Evolutionary conservation across 192 early-diverging fungal species (phyloP).

Genomic region (Coemansia sp.): DNA sequence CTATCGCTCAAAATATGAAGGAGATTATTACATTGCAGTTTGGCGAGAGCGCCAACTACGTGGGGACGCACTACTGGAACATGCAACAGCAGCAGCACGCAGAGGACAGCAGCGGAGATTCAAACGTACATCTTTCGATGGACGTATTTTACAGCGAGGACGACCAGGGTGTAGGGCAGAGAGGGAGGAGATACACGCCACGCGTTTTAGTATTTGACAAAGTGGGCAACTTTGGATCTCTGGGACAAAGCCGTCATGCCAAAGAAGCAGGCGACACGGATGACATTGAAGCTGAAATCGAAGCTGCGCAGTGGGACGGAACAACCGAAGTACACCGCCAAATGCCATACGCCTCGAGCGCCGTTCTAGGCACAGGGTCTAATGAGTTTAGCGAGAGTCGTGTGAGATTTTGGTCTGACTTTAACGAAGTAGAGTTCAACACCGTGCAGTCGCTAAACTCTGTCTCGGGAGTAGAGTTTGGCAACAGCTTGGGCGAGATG

Average conservation of each 20-base stretch:
- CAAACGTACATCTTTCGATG: conserved; percentile 44
- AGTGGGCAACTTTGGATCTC: conserved; percentile 60
- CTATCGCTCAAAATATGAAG: conserved; percentile 56
- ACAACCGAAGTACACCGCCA: conserved; percentile 40
- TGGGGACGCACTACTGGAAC: conserved; percentile 95
- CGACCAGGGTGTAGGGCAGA: conserved; percentile 15
- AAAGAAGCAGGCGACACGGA: conserved; percentile 17
- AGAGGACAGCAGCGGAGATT: conserved; percentile 58
- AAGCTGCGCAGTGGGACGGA: conserved; percentile 28
- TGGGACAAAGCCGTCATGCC: conserved; percentile 13
- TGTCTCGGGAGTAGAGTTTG: conserved; percentile 59
- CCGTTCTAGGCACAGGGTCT: background rate
- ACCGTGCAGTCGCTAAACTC: conserved; percentile 65
- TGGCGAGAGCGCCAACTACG: conserved; percentile 83
- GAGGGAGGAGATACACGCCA: conserved; percentile 68
- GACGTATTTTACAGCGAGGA: conserved; percentile 53
- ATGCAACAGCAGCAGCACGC: conserved; percentile 35
- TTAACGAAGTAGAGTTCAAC: conserved; percentile 67
- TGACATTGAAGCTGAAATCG: conserved; percentile 12
- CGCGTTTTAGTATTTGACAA: conserved; percentile 80
- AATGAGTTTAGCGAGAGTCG: background rate
- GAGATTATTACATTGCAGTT: conserved; percentile 94
- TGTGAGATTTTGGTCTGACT: conserved; percentile 75
- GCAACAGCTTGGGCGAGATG: conserved; percentile 60
- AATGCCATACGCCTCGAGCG: conserved; percentile 1